A percentile compares a stretch with the other conserved stretches of the same genome.
phyloP scores from a whole-genome alignment of 306 rosid species.

The Sicyos edulis region DNA sequence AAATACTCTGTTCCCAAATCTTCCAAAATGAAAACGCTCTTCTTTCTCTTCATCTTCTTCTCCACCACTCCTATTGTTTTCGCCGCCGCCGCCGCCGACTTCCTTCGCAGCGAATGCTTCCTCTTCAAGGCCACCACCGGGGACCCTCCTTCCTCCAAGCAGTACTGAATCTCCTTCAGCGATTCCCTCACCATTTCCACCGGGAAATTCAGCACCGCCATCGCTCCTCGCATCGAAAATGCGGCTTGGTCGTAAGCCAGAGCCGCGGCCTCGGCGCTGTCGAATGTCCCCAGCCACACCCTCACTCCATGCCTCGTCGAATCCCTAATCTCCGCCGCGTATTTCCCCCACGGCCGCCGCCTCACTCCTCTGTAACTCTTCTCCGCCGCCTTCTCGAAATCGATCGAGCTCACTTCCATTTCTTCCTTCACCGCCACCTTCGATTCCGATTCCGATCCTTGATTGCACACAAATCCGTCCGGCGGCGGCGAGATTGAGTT shows the following conservation, averaged over 20 bases:
- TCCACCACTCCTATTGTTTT: background rate
- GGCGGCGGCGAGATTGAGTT: background rate
- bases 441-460: background rate
- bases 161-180: background rate
- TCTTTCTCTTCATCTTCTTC: conserved; percentile 11
- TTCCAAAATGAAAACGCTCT: conserved; percentile 15
- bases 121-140: conserved; percentile 23
- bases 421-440: conserved; percentile 14
- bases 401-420: background rate
- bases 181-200: conserved; percentile 23
- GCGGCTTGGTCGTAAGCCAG: conserved; percentile 58
- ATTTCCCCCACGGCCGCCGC: conserved; percentile 54
- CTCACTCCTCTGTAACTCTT: conserved; percentile 40
- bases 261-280: conserved; percentile 44
- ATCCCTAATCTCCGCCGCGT: conserved; percentile 56
- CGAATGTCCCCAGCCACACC: conserved; percentile 61
- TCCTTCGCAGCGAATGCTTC: conserved; percentile 20
- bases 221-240: conserved; percentile 43
- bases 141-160: conserved; percentile 14
- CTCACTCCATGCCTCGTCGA: conserved; percentile 36
- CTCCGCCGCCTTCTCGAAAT: conserved; percentile 3
- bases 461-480: background rate
- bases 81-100: background rate
- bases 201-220: conserved; percentile 56
- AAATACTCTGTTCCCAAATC: conserved; percentile 24